These are phyloP conservation scores for Pythium brassicae DNA, from an alignment of 352 stramenopile species.

Conservation along the genomic window DNA sequence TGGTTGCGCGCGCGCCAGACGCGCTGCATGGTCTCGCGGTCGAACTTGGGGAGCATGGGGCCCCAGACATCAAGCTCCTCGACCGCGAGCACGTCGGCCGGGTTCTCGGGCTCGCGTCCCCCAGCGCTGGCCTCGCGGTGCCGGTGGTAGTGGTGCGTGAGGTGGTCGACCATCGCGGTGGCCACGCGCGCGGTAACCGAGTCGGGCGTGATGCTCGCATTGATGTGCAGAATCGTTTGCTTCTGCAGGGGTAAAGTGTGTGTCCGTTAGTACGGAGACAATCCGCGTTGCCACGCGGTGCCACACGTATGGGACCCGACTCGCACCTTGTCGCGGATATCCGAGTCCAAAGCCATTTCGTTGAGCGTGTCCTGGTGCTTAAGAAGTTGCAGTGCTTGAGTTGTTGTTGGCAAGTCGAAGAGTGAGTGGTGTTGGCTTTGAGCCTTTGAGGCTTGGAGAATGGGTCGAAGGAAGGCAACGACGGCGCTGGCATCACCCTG, in stretches of 20 bases:
- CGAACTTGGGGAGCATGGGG: constrained; percentile 56
- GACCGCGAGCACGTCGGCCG: constrained; percentile 53
- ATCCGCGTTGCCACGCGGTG: too few relatives aligned
- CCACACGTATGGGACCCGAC: too few relatives aligned
- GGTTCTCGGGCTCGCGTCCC: constrained; percentile 17
- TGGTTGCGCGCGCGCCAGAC: constrained; percentile 67
- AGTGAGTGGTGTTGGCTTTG: too few relatives aligned
- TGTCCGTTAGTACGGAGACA: too few relatives aligned
- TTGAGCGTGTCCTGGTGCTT: too few relatives aligned
- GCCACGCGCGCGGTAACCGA: constrained; percentile 68
- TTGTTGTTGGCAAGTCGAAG: too few relatives aligned
- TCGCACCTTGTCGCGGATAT: too few relatives aligned
- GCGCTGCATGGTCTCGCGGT: constrained; percentile 62
- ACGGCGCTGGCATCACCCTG: too few relatives aligned
- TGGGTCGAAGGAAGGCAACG: too few relatives aligned
- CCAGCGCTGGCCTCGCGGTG: constrained; percentile 27
- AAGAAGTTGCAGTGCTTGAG: too few relatives aligned
- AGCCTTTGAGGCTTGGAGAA: too few relatives aligned
- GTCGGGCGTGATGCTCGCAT: constrained; percentile 67
- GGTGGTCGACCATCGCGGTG: constrained; percentile 58
- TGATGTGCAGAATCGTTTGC: constrained; percentile 77
- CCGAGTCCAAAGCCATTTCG: too few relatives aligned
- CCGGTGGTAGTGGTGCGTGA: constrained; percentile 72
- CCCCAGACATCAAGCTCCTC: constrained; percentile 73
- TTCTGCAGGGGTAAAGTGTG: constrained; percentile 23